phyloP scores from a whole-genome alignment of 1,139 yeast species.

The Pichia sp. region DNA sequence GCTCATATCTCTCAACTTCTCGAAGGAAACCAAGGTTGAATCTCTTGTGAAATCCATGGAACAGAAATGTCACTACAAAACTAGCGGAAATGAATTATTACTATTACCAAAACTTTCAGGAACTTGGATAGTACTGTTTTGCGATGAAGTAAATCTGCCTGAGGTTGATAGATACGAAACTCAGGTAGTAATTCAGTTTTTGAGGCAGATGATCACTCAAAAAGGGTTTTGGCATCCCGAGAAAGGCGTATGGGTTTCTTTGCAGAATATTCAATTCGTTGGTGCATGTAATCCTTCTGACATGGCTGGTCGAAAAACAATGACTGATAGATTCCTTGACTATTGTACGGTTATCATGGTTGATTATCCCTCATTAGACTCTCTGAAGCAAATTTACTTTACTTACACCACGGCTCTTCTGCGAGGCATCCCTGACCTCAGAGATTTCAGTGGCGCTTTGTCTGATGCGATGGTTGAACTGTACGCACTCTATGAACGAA shows the following conservation, averaged over 20 bases:
- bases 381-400: slow-evolving; percentile 62
- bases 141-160: slow-evolving; percentile 90
- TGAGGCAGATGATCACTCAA: slow-evolving; percentile 70
- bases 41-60: slow-evolving; percentile 60
- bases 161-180: slow-evolving; percentile 67
- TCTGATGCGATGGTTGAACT: slow-evolving; percentile 65
- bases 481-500: slow-evolving; percentile 39
- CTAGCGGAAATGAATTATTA: slow-evolving; percentile 42
- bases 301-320: slow-evolving; percentile 63
- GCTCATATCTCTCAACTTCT: slow-evolving; percentile 68
- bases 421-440: slow-evolving; percentile 54
- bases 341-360: slow-evolving; percentile 66
- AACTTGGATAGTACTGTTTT: slow-evolving; percentile 75
- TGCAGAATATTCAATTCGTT: slow-evolving; percentile 70
- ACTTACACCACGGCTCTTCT: slow-evolving; percentile 53
- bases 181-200: slow-evolving; percentile 64
- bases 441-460: slow-evolving; percentile 45
- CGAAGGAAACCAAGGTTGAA: slow-evolving; percentile 69
- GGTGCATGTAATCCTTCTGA: slow-evolving; percentile 94
- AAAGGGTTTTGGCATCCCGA: slow-evolving; percentile 70
- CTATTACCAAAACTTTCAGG: slow-evolving; percentile 59
- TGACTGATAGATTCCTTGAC: slow-evolving; percentile 61
- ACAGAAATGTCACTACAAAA: slow-evolving; percentile 61
- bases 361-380: slow-evolving; percentile 67
- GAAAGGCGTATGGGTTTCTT: slow-evolving; percentile 57